These are phyloP conservation scores for Populus davidiana DNA, from an alignment of 345 rosid genomes.

Conservation along the genomic window DNA sequence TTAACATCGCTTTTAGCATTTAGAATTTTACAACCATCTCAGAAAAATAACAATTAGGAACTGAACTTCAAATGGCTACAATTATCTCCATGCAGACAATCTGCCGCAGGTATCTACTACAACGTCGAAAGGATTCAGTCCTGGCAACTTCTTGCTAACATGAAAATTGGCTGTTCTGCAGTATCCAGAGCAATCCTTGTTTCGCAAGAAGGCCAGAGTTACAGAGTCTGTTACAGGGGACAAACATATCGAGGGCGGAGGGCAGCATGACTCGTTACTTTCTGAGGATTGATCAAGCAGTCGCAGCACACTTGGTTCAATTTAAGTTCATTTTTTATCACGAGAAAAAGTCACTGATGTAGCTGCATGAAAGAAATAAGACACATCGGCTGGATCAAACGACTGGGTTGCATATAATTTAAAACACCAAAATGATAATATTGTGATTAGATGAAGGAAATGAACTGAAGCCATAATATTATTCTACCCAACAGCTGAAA, in stretches of 20 bases:
- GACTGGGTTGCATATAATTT: no score
- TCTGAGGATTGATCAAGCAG: constrained; percentile 1
- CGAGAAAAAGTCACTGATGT: neutral
- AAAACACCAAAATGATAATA: neutral
- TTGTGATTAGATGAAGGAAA: no score
- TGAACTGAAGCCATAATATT: no score
- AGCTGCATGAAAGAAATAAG: neutral
- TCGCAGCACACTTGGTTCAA: neutral
- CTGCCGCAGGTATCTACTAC: neutral
- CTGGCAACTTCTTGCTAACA: neutral
- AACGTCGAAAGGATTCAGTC: neutral
- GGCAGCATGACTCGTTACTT: neutral
- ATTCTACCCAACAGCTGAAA: neutral
- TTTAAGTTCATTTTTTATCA: neutral
- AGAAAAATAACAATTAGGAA: neutral
- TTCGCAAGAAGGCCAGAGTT: neutral
- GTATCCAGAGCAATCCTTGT: neutral
- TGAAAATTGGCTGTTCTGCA: neutral
- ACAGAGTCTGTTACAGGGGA: neutral
- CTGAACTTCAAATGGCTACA: neutral
- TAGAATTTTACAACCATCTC: neutral
- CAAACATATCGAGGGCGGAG: neutral
- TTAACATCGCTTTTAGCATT: no score
- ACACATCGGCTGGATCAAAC: neutral
- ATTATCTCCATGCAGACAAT: neutral